Base-by-base conservation (phyloP, 306 rosid genomes). In the Prunus campanulata region DNA sequence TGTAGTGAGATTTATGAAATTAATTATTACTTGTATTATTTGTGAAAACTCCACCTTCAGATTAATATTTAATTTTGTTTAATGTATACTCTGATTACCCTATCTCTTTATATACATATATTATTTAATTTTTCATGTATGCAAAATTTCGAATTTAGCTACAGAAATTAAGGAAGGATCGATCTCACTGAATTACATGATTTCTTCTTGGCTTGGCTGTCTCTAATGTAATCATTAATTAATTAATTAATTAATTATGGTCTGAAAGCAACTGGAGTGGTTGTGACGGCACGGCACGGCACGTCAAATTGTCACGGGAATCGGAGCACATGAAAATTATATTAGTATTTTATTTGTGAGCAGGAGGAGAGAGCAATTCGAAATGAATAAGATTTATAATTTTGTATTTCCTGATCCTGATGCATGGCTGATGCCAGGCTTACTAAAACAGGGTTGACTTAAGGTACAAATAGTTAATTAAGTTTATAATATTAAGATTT, bases 211-310 rank as follows among this genome's bases (percentile, higher is more conserved):
- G 9, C 44, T 24, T 54, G 76, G 39, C 46, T 54, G 61, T 61
- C 60, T 19, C 42, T 25, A 5, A 14, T 15, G 15, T 46, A 29
- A 74, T 16, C 10, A 62, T 12, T 74, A 6, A 14, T 13, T 35
- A 35, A 35, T 35, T 35, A 35, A 35, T 35, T 32, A 1, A 50
- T 56, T 15, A 55, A n/a, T 72, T 44, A 32, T 35, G 24, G 61
- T 30, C 32, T 63, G 46, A 62, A 61, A 54, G 64, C 71, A 67
- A 68, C 56, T 35, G n/a, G 22, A 78, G 89, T 90, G 77, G 88
- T 77, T 84, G 92, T 66, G 79, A 89, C 90, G 93, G 89, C 91
- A 93, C 96, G 97, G 85, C 89, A 80, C 79, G 64, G 18, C 47
- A 30, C 9, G 44, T 39, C 44, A 1, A 39, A 29, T 30, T 63